Evolutionary conservation across 768 basidiomycete genomes (phyloP).

Genomic region (Cystofilobasidium macerans): DNA sequence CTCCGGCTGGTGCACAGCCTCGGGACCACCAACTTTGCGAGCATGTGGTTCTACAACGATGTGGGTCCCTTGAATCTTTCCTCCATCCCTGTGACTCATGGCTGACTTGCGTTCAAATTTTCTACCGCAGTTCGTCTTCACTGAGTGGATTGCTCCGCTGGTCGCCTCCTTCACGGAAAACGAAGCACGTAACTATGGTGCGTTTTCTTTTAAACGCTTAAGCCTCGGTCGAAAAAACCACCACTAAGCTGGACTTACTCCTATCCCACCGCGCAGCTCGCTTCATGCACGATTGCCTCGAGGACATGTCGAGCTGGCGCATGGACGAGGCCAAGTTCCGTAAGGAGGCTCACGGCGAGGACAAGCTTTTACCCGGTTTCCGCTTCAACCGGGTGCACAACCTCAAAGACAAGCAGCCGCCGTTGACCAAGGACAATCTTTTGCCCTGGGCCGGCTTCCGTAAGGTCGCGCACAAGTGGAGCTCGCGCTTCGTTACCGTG

Average conservation of each 20-base stretch:
- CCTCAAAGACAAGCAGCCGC: constrained; percentile 40
- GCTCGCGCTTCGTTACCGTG: constrained; percentile 62
- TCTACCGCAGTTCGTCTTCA: constrained; percentile 53
- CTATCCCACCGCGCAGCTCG: constrained; percentile 53
- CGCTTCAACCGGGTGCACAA: constrained; percentile 44
- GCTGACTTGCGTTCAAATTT: background rate
- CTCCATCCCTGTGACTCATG: background rate
- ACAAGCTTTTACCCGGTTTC: constrained; percentile 40
- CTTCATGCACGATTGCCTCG: constrained; percentile 67
- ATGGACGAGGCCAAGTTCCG: constrained; percentile 48
- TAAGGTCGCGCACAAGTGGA: constrained; percentile 68
- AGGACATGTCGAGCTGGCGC: constrained; percentile 70
- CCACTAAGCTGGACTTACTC: background rate
- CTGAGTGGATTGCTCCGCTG: constrained; percentile 68
- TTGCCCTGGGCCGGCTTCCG: constrained; percentile 63
- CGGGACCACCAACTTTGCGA: constrained; percentile 82
- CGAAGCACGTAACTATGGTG: constrained; percentile 89
- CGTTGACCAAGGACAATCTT: constrained; percentile 43
- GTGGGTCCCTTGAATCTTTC: constrained; percentile 39
- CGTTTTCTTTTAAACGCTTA: constrained; percentile 30
- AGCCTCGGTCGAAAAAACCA: too few relatives aligned
- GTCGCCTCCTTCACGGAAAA: constrained; percentile 91
- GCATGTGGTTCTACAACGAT: constrained; percentile 71
- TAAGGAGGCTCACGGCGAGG: constrained; percentile 55
- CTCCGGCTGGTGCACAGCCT: constrained; percentile 75